Conservation (phyloP, 805 yeast species). For the Scheffersomyces amazonensis region DNA sequence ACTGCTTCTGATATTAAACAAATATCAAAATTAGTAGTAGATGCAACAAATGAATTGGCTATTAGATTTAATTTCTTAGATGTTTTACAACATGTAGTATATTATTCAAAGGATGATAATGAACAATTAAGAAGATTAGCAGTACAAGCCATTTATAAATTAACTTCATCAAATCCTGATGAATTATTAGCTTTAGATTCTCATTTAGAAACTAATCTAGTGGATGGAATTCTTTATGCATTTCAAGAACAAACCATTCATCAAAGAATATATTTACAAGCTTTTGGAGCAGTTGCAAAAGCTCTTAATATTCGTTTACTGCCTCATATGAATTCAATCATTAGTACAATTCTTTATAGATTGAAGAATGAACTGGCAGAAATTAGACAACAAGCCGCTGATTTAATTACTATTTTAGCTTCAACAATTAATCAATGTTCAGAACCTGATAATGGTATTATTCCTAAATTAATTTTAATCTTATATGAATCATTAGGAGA, state of each 20-base stretch:
- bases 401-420: conserved; percentile 63
- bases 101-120: conserved; percentile 72
- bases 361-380: conserved; percentile 68
- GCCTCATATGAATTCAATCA: conserved; percentile 71
- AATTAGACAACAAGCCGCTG: conserved; percentile 82
- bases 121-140: conserved; percentile 80
- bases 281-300: conserved; percentile 60
- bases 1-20: conserved; percentile 62
- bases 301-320: conserved; percentile 62
- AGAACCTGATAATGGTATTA: conserved; percentile 53
- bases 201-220: conserved; percentile 58
- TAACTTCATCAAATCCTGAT: conserved; percentile 38
- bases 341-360: conserved; percentile 69
- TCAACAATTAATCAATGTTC: conserved; percentile 64
- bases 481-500: conserved; percentile 92
- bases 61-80: conserved; percentile 62
- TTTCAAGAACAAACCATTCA: conserved; percentile 73
- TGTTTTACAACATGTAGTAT: conserved; percentile 55
- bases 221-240: conserved; percentile 79
- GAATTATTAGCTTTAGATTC: conserved; percentile 54
- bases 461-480: conserved; percentile 69
- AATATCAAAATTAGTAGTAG: conserved; percentile 58
- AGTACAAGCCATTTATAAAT: conserved; percentile 61
- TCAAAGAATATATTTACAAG: conserved; percentile 54
- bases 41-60: conserved; percentile 68